These are phyloP conservation scores for Puccinellia tenuiflora DNA, from an alignment of 176 grass and related monocot species.

Conservation along the genomic window DNA sequence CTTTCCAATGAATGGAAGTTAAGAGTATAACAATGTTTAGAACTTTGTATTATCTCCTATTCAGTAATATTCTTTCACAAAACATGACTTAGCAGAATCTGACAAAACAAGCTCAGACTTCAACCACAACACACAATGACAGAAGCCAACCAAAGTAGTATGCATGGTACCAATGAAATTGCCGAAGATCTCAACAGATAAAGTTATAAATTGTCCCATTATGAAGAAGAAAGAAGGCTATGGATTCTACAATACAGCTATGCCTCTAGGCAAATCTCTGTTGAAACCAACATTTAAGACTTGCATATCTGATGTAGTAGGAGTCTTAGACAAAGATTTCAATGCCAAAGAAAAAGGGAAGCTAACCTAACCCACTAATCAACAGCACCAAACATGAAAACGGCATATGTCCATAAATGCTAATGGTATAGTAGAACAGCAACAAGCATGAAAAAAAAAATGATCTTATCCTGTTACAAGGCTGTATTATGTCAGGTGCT, in stretches of 20 bases:
- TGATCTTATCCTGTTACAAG: constrained; percentile 5
- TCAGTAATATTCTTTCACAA: background rate
- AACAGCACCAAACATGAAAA: constrained; percentile 31
- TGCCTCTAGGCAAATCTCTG: background rate
- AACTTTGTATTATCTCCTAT: background rate
- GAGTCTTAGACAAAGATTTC: background rate
- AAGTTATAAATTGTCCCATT: background rate
- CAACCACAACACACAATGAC: background rate
- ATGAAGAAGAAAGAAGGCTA: background rate
- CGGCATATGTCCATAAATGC: constrained; percentile 5
- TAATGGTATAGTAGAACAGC: background rate
- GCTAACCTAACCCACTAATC: constrained; percentile 18
- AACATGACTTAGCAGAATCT: background rate
- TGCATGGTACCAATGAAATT: background rate
- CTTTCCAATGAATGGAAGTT: background rate
- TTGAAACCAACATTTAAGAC: background rate
- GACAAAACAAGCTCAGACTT: background rate
- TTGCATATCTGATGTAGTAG: background rate
- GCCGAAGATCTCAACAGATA: background rate
- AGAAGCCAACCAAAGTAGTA: background rate
- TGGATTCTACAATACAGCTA: background rate
- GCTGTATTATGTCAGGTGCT: background rate
- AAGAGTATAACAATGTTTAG: background rate
- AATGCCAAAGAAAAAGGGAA: constrained; percentile 12
- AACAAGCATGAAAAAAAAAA: constrained; percentile 9